Percentiles rank a stretch among this genome's conserved stretches.
Conservation (phyloP, 805 yeast species). For the Monosporozyma aquatica region DNA sequence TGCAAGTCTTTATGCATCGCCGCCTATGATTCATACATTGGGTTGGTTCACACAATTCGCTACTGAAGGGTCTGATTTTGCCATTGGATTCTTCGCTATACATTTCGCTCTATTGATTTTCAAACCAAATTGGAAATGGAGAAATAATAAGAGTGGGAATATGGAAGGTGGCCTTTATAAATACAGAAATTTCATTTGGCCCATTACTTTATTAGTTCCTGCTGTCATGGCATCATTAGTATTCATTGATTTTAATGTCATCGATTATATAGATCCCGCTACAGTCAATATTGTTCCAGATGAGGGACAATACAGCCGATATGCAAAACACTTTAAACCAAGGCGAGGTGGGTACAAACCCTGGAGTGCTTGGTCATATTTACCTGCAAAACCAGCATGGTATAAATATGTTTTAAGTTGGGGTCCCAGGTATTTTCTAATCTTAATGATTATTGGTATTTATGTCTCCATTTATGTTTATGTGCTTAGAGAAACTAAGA, state of each 20-base stretch:
- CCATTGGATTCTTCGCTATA: constrained; percentile 71
- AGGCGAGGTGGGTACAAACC: constrained; percentile 47
- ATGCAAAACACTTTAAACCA: constrained; percentile 12
- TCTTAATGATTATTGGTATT: constrained; percentile 50
- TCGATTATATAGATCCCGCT: constrained; percentile 10
- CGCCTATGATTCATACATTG: constrained; percentile 49
- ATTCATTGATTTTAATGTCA: constrained; percentile 37
- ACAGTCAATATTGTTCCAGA: constrained; percentile 17
- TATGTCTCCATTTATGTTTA: constrained; percentile 66
- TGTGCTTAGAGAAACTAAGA: constrained; percentile 53
- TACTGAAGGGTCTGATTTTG: constrained; percentile 80
- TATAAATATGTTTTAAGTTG: constrained; percentile 65
- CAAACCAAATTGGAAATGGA: constrained; percentile 44
- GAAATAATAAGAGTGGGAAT: constrained; percentile 30
- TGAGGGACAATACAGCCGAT: constrained; percentile 20
- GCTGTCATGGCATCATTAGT: constrained; percentile 62
- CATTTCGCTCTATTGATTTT: constrained; percentile 73
- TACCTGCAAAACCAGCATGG: constrained; percentile 68
- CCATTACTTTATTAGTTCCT: constrained; percentile 51
- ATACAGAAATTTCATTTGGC: constrained; percentile 49
- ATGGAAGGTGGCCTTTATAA: constrained; percentile 69
- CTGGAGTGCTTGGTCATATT: constrained; percentile 66
- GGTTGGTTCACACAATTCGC: constrained; percentile 78
- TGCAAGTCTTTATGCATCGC: constrained; percentile 37
- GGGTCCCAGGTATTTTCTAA: constrained; percentile 69